Evolutionary conservation across 306 rosid genomes (phyloP).

Genomic region (Cucurbita pepo): DNA sequence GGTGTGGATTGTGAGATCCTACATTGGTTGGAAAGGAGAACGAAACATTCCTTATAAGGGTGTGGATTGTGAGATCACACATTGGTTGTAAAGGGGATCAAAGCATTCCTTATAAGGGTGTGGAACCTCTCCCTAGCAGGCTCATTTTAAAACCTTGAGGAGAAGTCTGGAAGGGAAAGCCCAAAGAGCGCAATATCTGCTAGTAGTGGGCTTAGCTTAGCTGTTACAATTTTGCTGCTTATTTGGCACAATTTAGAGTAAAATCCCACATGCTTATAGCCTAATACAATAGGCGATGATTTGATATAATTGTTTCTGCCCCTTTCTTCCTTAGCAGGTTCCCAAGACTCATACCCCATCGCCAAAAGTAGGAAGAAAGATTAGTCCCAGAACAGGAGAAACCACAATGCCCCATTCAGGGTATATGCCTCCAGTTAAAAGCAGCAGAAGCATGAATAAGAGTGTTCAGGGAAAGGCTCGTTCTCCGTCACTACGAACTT

Average conservation of each 20-base stretch:
- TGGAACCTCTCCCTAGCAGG: too few relatives aligned
- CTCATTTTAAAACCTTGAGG: too few relatives aligned
- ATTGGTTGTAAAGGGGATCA: too few relatives aligned
- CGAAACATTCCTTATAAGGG: too few relatives aligned
- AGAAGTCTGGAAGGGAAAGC: too few relatives aligned
- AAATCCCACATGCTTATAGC: not conserved
- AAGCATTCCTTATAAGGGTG: too few relatives aligned
- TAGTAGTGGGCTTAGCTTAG: too few relatives aligned
- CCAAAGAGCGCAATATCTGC: too few relatives aligned
- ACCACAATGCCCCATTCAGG: constrained; percentile 20
- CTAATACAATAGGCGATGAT: too few relatives aligned
- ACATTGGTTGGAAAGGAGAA: too few relatives aligned
- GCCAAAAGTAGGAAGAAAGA: constrained; percentile 31
- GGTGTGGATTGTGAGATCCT: too few relatives aligned
- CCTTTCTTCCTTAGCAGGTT: constrained; percentile 26
- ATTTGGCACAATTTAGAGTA: not conserved
- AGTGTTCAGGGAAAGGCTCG: constrained; percentile 25
- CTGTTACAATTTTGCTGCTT: not conserved
- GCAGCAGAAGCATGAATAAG: constrained; percentile 29
- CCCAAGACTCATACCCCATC: constrained; percentile 19
- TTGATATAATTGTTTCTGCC: not conserved
- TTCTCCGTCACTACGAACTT: constrained; percentile 30
- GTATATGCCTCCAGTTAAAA: constrained; percentile 24
- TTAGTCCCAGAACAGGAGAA: constrained; percentile 18
- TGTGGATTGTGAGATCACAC: too few relatives aligned